A percentile compares a stretch with the other conserved stretches of the same genome.
Conservation (phyloP, 164 flowering plant species). For the Vitis amurensis region DNA sequence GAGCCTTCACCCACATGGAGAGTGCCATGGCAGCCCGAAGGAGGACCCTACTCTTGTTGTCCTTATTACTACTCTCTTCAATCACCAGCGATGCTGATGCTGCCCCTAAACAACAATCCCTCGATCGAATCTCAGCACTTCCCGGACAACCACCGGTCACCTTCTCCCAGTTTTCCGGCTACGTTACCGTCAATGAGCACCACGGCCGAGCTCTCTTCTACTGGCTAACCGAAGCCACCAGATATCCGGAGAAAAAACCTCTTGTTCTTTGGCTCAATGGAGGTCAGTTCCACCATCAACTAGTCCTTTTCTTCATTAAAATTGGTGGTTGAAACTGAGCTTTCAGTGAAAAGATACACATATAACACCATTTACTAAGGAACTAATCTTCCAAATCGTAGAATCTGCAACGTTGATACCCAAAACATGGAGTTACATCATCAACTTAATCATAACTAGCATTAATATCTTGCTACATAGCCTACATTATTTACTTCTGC, state of each 20-base stretch:
- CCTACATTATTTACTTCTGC: no score
- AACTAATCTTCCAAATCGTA: no score
- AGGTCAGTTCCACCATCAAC: conserved; percentile 42
- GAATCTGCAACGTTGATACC: no score
- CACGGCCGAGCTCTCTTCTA: conserved; percentile 83
- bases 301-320: no score
- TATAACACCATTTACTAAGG: no score
- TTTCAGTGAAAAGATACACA: no score
- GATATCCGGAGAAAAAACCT: conserved; percentile 49
- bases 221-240: conserved; percentile 67
- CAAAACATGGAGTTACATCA: no score
- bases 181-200: conserved; percentile 61
- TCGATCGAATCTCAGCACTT: conserved; percentile 52
- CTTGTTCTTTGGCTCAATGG: conserved; percentile 95
- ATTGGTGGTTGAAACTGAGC: no score
- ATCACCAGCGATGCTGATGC: conserved; percentile 6
- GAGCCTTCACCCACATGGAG: background rate
- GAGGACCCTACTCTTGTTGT: conserved; percentile 4
- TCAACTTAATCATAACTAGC: no score
- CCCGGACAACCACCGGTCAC: conserved; percentile 79
- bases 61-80: conserved; percentile 4
- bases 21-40: conserved; percentile 18
- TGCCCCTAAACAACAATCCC: conserved; percentile 27
- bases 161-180: conserved; percentile 76
- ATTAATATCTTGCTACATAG: no score